phyloP scores from a whole-genome alignment of 805 yeast species.

The Candida sanyiensis region DNA sequence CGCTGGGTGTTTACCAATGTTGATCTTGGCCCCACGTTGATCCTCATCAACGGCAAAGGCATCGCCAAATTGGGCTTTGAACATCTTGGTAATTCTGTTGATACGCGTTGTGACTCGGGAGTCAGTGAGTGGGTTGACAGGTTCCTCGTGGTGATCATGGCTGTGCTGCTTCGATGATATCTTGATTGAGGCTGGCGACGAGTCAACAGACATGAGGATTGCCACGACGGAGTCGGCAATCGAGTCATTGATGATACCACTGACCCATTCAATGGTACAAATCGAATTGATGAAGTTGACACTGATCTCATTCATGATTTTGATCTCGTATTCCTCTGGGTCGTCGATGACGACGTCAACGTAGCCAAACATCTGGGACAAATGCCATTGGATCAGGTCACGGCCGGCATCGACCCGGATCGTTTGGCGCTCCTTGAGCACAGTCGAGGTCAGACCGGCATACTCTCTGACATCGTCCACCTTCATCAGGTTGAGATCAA shows the following conservation, averaged over 20 bases:
- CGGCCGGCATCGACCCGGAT: conserved; percentile 75
- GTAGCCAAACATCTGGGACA: conserved; percentile 92
- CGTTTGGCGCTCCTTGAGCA: conserved; percentile 76
- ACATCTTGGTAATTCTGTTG: conserved; percentile 51
- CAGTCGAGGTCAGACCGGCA: conserved; percentile 79
- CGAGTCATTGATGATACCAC: conserved; percentile 83
- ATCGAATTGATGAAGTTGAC: conserved; percentile 42
- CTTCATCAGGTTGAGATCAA: conserved; percentile 76
- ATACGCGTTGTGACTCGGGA: conserved; percentile 36
- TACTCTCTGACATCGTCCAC: conserved; percentile 85
- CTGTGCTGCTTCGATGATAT: conserved; percentile 57
- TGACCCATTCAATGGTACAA: conserved; percentile 83
- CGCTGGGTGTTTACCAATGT: conserved; percentile 74
- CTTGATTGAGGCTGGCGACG: conserved; percentile 93
- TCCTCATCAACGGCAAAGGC: conserved; percentile 43
- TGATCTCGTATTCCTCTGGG: conserved; percentile 41
- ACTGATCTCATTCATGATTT: conserved; percentile 59
- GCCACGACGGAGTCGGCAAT: conserved; percentile 93
- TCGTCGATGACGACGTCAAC: conserved; percentile 60
- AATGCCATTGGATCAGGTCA: conserved; percentile 79
- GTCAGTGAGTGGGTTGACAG: conserved; percentile 26
- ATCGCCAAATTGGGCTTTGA: conserved; percentile 87
- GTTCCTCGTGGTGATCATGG: conserved; percentile 33
- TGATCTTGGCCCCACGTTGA: conserved; percentile 48
- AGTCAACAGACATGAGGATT: conserved; percentile 83